These are phyloP conservation scores for Fistulina hepatica DNA, from an alignment of 1,284 basidiomycete species.

Conservation along the genomic window DNA sequence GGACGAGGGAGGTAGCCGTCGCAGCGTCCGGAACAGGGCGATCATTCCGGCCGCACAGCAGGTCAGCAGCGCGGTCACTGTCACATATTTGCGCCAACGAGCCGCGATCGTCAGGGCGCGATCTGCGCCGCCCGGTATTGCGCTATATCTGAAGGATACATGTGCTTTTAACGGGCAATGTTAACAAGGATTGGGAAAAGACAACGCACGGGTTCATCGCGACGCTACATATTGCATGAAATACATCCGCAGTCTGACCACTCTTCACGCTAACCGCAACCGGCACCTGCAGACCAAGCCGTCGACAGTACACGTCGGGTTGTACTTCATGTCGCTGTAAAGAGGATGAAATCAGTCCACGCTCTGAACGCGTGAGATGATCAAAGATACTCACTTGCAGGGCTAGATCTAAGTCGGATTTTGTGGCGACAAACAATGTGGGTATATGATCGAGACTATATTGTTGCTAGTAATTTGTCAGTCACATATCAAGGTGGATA, in stretches of 20 bases:
- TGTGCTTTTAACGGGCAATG: slow-evolving; percentile 6
- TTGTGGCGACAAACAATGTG: slow-evolving; percentile 95
- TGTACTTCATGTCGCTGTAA: slow-evolving; percentile 90
- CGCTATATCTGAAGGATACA: slow-evolving; percentile 36
- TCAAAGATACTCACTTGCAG: slow-evolving; percentile 69
- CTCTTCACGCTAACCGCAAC: slow-evolving; percentile 85
- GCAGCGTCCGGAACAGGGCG: no score
- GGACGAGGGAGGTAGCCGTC: no score
- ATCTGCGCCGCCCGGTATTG: slow-evolving; percentile 71
- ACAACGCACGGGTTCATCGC: slow-evolving; percentile 73
- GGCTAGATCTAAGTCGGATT: slow-evolving; percentile 94
- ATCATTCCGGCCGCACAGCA: no score
- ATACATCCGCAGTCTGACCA: slow-evolving; percentile 82
- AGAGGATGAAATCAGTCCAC: slow-evolving; percentile 10
- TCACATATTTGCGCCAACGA: no score
- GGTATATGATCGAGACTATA: slow-evolving; percentile 92
- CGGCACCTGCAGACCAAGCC: slow-evolving; percentile 77
- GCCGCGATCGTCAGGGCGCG: no score
- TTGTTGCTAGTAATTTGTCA: slow-evolving; percentile 74
- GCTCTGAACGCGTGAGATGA: slow-evolving; percentile 7
- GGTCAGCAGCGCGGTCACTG: no score
- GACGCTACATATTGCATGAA: slow-evolving; percentile 74
- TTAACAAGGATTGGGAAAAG: background rate
- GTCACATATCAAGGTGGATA: slow-evolving; percentile 1
- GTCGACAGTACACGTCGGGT: slow-evolving; percentile 91